Evolutionary conservation across 228 moss, liverwort and hornwort genomes (phyloP).

Genomic region (Sphagnum fallax): DNA sequence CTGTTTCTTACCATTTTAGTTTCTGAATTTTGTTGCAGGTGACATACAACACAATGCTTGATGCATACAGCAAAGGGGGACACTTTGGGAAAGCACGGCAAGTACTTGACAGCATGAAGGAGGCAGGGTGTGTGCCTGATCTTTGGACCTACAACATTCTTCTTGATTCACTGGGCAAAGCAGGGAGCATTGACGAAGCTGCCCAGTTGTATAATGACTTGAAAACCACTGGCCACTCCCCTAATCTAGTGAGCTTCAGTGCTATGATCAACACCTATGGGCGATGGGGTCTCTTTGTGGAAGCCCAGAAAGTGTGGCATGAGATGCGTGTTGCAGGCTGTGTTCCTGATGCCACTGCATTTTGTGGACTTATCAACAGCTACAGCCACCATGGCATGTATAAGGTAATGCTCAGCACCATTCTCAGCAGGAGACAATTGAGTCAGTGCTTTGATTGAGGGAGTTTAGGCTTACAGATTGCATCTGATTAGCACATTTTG

Average conservation of each 20-base stretch:
- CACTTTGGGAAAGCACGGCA: slow-evolving; percentile 51
- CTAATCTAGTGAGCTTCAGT: slow-evolving; percentile 85
- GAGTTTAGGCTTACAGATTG: background rate
- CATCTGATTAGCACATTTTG: background rate
- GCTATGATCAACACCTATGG: slow-evolving; percentile 77
- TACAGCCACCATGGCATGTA: slow-evolving; percentile 86
- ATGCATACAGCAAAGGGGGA: slow-evolving; percentile 88
- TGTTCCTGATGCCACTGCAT: slow-evolving; percentile 71
- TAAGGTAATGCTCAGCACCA: slow-evolving; percentile 30
- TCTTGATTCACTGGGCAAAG: slow-evolving; percentile 75
- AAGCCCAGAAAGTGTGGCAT: slow-evolving; percentile 53
- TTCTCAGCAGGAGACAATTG: background rate
- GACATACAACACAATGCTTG: slow-evolving; percentile 89
- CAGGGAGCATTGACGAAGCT: slow-evolving; percentile 52
- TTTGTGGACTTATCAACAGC: slow-evolving; percentile 83
- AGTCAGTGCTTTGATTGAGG: background rate
- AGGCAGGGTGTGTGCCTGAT: slow-evolving; percentile 66
- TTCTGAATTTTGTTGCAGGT: slow-evolving; percentile 35
- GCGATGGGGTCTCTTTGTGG: slow-evolving; percentile 53
- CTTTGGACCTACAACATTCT: slow-evolving; percentile 93
- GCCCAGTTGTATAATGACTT: slow-evolving; percentile 60
- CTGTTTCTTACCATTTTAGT: too few relatives aligned
- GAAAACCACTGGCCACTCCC: slow-evolving; percentile 62
- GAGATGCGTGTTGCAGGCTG: slow-evolving; percentile 71
- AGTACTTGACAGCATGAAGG: slow-evolving; percentile 61